Conservation (phyloP, 768 basidiomycete genomes). For the Mycena kentingensis region DNA sequence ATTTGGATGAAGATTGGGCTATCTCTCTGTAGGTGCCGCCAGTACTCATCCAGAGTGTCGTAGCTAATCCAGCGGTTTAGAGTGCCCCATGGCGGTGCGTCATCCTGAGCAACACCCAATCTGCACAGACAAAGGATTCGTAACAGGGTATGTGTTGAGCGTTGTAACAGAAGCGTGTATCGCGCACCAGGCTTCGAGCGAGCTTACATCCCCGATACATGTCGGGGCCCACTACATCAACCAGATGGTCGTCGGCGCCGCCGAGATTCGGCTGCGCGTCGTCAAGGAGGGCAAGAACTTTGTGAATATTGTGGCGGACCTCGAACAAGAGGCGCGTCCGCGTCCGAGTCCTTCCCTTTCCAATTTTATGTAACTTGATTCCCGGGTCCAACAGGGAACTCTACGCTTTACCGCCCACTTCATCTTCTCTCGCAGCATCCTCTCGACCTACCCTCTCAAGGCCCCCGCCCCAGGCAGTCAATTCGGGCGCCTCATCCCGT, state of each 20-base stretch:
- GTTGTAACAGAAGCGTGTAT: neutral
- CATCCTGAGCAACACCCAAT: too few species aligned
- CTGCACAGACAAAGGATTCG: neutral
- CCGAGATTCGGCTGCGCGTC: neutral
- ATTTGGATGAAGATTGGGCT: neutral
- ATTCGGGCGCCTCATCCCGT: neutral
- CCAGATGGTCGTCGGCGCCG: neutral
- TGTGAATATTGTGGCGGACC: neutral
- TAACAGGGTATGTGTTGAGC: neutral
- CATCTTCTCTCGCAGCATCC: neutral
- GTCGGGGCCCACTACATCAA: slow-evolving; percentile 1
- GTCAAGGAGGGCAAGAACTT: neutral
- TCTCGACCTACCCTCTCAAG: neutral
- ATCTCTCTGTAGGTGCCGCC: neutral
- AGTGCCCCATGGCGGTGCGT: neutral
- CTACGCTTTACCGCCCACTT: neutral
- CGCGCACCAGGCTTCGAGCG: neutral
- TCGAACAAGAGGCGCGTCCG: neutral
- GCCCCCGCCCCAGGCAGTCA: neutral
- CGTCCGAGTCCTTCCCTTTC: neutral
- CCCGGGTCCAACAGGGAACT: neutral
- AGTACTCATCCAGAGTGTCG: too few species aligned
- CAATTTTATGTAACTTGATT: neutral
- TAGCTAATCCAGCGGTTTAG: too few species aligned
- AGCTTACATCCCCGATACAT: neutral